phyloP scores from a whole-genome alignment of 129 eudicot species.

The Tagetes patula region DNA sequence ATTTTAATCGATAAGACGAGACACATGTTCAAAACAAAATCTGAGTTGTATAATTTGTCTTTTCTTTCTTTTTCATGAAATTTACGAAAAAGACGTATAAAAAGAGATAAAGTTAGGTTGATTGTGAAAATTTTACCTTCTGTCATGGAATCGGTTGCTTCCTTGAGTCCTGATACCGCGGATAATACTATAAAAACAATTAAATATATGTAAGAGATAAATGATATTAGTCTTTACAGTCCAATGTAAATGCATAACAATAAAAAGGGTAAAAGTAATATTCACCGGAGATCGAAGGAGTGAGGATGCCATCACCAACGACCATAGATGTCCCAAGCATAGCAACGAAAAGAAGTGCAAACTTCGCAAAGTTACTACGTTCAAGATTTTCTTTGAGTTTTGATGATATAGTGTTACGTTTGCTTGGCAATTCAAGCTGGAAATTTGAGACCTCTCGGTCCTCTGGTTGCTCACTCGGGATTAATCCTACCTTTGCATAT shows the following conservation, averaged over 20 bases:
- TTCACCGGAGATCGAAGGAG: constrained; percentile 75
- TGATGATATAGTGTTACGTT: constrained; percentile 43
- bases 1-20: background rate
- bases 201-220: background rate
- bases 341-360: constrained; percentile 51
- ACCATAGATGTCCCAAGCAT: constrained; percentile 86
- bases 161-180: constrained; percentile 70
- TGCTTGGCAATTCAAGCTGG: constrained; percentile 48
- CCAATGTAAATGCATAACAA: background rate
- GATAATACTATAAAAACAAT: constrained; percentile 44
- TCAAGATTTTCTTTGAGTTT: constrained; percentile 52
- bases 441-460: constrained; percentile 63
- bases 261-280: background rate
- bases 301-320: constrained; percentile 80
- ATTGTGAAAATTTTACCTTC: constrained; percentile 39
- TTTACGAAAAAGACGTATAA: background rate
- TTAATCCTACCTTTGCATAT: constrained; percentile 63
- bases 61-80: background rate
- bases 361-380: constrained; percentile 50
- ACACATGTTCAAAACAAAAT: background rate
- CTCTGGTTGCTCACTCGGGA: constrained; percentile 65
- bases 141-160: constrained; percentile 49
- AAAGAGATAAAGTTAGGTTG: background rate
- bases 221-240: background rate
- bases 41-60: background rate